phyloP scores from a whole-genome alignment of 306 rosid genomes.

The Parietaria judaica region DNA sequence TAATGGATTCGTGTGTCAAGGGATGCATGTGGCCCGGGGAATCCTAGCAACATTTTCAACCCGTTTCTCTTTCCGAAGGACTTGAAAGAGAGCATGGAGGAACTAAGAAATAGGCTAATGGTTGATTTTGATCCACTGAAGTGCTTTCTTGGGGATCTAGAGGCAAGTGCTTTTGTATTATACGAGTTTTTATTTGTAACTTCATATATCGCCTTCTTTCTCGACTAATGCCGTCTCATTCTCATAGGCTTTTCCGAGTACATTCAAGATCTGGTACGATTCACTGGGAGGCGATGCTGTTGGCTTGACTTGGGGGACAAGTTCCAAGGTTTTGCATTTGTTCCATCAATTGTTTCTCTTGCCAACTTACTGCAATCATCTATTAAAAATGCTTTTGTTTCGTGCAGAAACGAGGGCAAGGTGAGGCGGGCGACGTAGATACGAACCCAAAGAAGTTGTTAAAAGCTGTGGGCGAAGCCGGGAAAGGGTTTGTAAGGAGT shows the following conservation, averaged over 20 bases:
- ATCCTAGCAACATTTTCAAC: slow-evolving; percentile 54
- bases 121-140: slow-evolving; percentile 78
- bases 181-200: not conserved
- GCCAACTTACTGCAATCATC: no score
- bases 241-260: slow-evolving; percentile 42
- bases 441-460: slow-evolving; percentile 45
- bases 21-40: slow-evolving; percentile 49
- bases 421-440: slow-evolving; percentile 36
- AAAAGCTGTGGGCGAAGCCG: slow-evolving; percentile 58
- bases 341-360: not conserved
- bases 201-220: not conserved
- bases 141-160: slow-evolving; percentile 58
- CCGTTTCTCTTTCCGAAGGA: slow-evolving; percentile 65
- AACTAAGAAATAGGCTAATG: slow-evolving; percentile 52
- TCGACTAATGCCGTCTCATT: slow-evolving; percentile 5
- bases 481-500: slow-evolving; percentile 74
- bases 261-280: slow-evolving; percentile 83
- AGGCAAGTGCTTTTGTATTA: slow-evolving; percentile 44
- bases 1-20: slow-evolving; percentile 27
- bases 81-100: slow-evolving; percentile 50
- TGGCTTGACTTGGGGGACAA: slow-evolving; percentile 72
- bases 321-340: slow-evolving; percentile 43
- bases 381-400: not conserved
- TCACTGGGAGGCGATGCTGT: slow-evolving; percentile 87
- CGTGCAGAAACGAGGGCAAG: slow-evolving; percentile 67